These are phyloP conservation scores for Fusarium albidum DNA, from an alignment of 2,329 filamentous ascomycete species.

Conservation along the genomic window DNA sequence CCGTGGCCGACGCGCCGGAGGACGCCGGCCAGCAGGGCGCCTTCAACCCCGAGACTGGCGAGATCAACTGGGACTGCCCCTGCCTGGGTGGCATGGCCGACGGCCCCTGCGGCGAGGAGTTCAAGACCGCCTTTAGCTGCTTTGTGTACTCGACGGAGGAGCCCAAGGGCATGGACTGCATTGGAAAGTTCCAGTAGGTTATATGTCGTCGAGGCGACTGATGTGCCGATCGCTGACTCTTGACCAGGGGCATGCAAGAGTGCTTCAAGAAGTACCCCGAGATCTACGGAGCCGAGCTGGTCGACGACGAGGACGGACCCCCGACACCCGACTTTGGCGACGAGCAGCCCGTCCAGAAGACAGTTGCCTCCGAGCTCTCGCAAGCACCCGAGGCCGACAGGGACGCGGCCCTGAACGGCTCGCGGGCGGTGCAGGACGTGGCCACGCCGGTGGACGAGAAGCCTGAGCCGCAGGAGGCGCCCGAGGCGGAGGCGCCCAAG, in stretches of 20 bases:
- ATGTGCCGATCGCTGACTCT: constrained; percentile 37
- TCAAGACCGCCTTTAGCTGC: constrained; percentile 95
- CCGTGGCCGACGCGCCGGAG: constrained; percentile 54
- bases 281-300: constrained; percentile 87
- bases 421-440: constrained; percentile 23
- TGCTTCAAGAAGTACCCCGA: constrained; percentile 95
- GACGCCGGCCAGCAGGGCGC: constrained; percentile 89
- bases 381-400: constrained; percentile 9
- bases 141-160: constrained; percentile 96
- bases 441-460: constrained; percentile 23
- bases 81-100: constrained; percentile 97
- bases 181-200: constrained; percentile 94
- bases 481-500: constrained; percentile 15
- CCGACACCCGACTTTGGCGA: constrained; percentile 42
- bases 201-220: not conserved
- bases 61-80: constrained; percentile 99
- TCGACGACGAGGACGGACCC: constrained; percentile 70
- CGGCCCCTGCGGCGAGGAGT: constrained; percentile 94
- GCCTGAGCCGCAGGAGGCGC: constrained; percentile 20
- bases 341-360: constrained; percentile 30
- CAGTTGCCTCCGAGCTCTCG: not conserved
- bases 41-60: constrained; percentile 97
- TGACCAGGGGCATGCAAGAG: constrained; percentile 86
- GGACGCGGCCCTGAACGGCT: not conserved
- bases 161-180: constrained; percentile 97